Evolutionary conservation across 2,329 filamentous ascomycete species (phyloP).

Genomic region (Penicillium sp.): DNA sequence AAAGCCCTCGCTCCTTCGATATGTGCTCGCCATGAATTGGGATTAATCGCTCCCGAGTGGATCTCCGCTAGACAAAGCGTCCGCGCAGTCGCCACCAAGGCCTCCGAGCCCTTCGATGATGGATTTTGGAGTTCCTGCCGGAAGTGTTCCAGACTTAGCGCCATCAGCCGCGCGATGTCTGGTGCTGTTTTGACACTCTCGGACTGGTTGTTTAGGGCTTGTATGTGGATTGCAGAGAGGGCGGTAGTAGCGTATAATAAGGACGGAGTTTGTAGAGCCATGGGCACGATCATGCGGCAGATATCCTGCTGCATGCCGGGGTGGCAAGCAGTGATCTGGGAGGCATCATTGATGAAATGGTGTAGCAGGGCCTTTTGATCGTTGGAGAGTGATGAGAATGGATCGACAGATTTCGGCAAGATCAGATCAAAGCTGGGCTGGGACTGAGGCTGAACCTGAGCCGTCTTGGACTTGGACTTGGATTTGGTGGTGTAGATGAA

Average conservation of each 20-base stretch:
- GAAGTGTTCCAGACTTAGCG: slow-evolving; percentile 40
- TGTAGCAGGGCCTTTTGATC: slow-evolving; percentile 37
- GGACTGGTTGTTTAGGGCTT: slow-evolving; percentile 34
- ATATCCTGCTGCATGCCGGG: slow-evolving; percentile 40
- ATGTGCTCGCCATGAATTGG: slow-evolving; percentile 42
- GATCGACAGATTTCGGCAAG: slow-evolving; percentile 31
- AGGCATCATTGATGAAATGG: slow-evolving; percentile 41
- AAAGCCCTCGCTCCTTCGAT: slow-evolving; percentile 41
- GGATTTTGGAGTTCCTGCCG: slow-evolving; percentile 38
- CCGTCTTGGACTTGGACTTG: slow-evolving; percentile 12
- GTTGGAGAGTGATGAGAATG: slow-evolving; percentile 34
- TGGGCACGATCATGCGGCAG: slow-evolving; percentile 42
- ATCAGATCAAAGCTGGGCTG: slow-evolving; percentile 19
- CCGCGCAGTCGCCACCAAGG: slow-evolving; percentile 39
- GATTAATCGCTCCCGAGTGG: slow-evolving; percentile 37
- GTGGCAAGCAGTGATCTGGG: slow-evolving; percentile 40
- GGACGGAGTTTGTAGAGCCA: slow-evolving; percentile 42
- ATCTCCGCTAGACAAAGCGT: slow-evolving; percentile 43
- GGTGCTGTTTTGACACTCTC: slow-evolving; percentile 35
- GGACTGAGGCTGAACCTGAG: slow-evolving; percentile 4
- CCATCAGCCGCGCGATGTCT: slow-evolving; percentile 38
- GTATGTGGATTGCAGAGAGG: slow-evolving; percentile 41
- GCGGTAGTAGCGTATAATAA: slow-evolving; percentile 43
- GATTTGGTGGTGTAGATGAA: slow-evolving; percentile 37
- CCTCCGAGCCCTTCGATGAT: slow-evolving; percentile 28